Conservation (phyloP, 805 yeast species). For the Cyberlindnera americana region DNA sequence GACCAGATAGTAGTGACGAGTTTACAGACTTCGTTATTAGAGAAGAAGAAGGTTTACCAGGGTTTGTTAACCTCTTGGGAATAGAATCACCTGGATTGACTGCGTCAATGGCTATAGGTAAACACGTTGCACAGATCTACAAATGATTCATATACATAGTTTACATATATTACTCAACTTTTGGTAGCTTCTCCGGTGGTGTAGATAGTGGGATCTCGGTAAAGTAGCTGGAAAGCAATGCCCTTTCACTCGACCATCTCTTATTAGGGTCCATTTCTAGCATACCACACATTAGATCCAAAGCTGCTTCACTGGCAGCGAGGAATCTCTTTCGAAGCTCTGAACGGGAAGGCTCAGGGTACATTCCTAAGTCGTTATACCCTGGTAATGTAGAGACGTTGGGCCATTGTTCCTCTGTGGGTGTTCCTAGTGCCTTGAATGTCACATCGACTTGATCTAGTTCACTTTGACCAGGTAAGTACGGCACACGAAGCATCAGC, state of each 20-base stretch:
- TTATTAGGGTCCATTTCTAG: conserved; percentile 74
- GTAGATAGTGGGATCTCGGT: conserved; percentile 74
- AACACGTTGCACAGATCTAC: conserved; percentile 48
- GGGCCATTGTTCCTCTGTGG: conserved; percentile 90
- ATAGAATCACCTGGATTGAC: conserved; percentile 93
- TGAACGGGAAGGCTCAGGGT: conserved; percentile 78
- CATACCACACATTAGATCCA: conserved; percentile 71
- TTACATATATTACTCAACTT: conserved; percentile 17
- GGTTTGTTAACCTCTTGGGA: conserved; percentile 75
- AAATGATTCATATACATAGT: conserved; percentile 1
- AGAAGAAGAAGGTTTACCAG: conserved; percentile 68
- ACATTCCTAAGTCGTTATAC: conserved; percentile 67
- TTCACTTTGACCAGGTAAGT: conserved; percentile 90
- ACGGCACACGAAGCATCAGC: conserved; percentile 90
- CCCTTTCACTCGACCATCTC: conserved; percentile 61
- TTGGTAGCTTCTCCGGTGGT: conserved; percentile 58
- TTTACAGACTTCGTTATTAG: conserved; percentile 74
- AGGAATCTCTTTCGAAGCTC: conserved; percentile 81
- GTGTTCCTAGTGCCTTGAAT: conserved; percentile 93
- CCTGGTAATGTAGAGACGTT: conserved; percentile 76
- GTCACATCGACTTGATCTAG: conserved; percentile 89
- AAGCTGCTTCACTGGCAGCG: conserved; percentile 85
- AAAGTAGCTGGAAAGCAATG: conserved; percentile 66
- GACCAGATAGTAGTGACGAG: conserved; percentile 34
- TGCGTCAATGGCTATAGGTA: conserved; percentile 76